Evolutionary conservation across 2,329 filamentous ascomycete genomes (phyloP).

Genomic region (Epicoccum sorghinum): DNA sequence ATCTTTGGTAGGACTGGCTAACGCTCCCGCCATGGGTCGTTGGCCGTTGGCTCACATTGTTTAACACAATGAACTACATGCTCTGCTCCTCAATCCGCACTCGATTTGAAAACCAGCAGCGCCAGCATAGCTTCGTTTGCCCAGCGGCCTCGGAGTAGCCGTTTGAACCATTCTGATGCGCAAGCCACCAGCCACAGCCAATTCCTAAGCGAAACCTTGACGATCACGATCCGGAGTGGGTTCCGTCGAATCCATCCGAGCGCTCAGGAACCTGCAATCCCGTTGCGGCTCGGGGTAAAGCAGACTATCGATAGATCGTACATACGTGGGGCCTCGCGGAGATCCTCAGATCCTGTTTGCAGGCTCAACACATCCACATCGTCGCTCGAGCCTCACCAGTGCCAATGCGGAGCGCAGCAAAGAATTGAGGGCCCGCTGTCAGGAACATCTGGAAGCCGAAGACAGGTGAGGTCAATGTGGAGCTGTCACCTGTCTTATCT

Average conservation of each 20-base stretch:
- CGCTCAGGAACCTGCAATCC: slow-evolving; percentile 7
- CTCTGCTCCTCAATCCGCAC: neutral
- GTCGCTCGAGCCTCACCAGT: slow-evolving; percentile 9
- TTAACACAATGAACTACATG: neutral
- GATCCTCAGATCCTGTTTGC: slow-evolving; percentile 9
- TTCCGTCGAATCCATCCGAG: slow-evolving; percentile 10
- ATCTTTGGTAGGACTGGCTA: neutral
- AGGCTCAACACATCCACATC: neutral
- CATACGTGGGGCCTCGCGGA: slow-evolving; percentile 13
- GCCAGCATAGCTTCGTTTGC: neutral
- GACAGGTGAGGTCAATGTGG: neutral
- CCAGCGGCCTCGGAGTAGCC: neutral
- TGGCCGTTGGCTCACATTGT: neutral
- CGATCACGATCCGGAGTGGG: slow-evolving; percentile 14
- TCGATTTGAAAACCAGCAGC: neutral
- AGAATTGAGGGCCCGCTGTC: neutral
- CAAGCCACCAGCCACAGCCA: slow-evolving; percentile 14
- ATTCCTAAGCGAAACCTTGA: slow-evolving; percentile 17
- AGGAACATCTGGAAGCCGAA: neutral
- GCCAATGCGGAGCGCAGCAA: neutral
- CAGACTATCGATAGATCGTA: neutral
- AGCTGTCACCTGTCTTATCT: slow-evolving; percentile 2
- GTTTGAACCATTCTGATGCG: slow-evolving; percentile 4
- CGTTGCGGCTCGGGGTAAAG: slow-evolving; percentile 5
- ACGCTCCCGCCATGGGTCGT: neutral